A percentile compares a stretch with the other conserved stretches of the same genome.
These are phyloP conservation scores for Botryotinia calthae DNA, from an alignment of 2,329 filamentous ascomycete species.

Conservation along the genomic window DNA sequence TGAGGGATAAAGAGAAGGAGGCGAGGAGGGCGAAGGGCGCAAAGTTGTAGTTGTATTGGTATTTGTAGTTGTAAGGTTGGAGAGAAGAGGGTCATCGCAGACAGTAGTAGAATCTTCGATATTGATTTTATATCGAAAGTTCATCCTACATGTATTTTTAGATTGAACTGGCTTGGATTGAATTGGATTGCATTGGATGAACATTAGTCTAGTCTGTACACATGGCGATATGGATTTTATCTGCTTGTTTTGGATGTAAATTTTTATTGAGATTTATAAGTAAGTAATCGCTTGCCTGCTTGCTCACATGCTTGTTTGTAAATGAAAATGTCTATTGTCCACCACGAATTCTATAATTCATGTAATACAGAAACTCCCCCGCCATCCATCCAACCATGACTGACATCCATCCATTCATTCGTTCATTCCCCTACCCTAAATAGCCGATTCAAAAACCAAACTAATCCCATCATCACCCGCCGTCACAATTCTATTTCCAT, in stretches of 20 bases:
- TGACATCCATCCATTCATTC: background rate
- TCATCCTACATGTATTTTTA: background rate
- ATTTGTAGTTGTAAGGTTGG: slow-evolving; percentile 46
- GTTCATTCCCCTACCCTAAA: background rate
- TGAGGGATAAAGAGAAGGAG: slow-evolving; percentile 74
- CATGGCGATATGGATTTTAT: too few relatives aligned
- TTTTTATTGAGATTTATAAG: background rate
- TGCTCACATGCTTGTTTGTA: background rate
- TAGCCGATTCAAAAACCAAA: slow-evolving; percentile 60
- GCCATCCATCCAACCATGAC: background rate
- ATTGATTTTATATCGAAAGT: background rate
- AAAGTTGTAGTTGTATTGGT: slow-evolving; percentile 52
- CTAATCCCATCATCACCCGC: slow-evolving; percentile 82
- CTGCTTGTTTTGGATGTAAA: background rate
- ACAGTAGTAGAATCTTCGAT: background rate
- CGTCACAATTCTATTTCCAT: slow-evolving; percentile 75
- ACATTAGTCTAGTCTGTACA: background rate
- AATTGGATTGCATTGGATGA: background rate
- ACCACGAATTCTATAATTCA: background rate
- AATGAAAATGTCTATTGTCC: background rate
- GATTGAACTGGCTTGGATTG: background rate
- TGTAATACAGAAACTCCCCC: background rate
- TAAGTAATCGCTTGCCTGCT: background rate
- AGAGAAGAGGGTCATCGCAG: background rate
- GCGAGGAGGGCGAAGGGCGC: slow-evolving; percentile 60